Evolutionary conservation across 2,329 filamentous ascomycete species (phyloP), one percentile per base, ranked within the genome.

Genomic region (Ophiocordyceps unilateralis): DNA sequence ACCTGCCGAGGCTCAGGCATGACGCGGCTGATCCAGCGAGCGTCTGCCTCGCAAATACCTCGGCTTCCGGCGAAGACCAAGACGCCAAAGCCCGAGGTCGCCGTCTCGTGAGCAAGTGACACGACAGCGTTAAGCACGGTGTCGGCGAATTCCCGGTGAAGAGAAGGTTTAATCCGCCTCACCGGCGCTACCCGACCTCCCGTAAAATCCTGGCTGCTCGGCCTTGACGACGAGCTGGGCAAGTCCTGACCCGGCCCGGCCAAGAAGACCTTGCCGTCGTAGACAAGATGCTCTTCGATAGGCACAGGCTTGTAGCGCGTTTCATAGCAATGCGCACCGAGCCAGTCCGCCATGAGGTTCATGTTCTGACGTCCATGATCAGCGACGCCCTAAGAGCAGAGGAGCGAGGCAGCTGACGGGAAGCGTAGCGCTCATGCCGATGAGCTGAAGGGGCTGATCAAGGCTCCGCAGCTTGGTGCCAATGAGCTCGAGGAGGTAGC

Each of bases 401-500:
- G 9, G 15, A 15, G 22, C 14, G 5, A 20, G 22, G 7, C 2
- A 5, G 59, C 70, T 52, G 61, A 83, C 80, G 43, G 78, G 77
- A 40, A 88, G 64, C 1, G 83, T 87, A 5, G 83, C 83, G 51
- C 83, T 87, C 83, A 88, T 87, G 49, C 80, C 82, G 45, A 86
- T 64, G 19, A 87, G 76, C 53, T 87, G 82, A 17, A 83, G 67
- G 21, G 68, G 61, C 45, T 83, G 74, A 22, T 74, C 77, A 20
- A 87, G 59, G 44, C 76, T 72, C n/a, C 85, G 61, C 24, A 87
- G 54, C 53, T 87, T 87, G 4, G 81, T 82, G 5, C 78, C 76
- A 60, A 85, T 74, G 6, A 87, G 64, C 54, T 88, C 83, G 43
- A 87, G 64, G 1, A 87, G 66, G 54, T 87, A 87, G 4, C 83